Percentiles rank a stretch among this genome's conserved stretches.
Evolutionary conservation across 495 filamentous ascomycete genomes (phyloP).

Genomic region (Parathielavia hyrcaniae): DNA sequence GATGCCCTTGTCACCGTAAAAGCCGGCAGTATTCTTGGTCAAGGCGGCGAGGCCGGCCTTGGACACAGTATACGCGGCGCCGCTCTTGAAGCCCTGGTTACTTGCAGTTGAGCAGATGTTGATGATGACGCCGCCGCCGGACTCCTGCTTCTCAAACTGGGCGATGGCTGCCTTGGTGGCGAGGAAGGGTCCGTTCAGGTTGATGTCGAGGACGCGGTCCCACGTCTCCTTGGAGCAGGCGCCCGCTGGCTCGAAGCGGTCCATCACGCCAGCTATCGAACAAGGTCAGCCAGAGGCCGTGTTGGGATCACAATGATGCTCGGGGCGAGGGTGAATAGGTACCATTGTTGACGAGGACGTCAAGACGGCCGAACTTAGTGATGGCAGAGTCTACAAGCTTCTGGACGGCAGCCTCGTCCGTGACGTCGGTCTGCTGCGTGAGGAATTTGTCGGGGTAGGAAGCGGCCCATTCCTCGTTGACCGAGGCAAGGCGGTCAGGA

Average conservation of each 20-base stretch:
- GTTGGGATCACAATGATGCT: too few relatives aligned
- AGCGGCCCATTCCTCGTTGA: constrained; percentile 27
- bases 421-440: constrained; percentile 32
- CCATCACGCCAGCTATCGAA: constrained; percentile 42
- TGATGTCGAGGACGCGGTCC: constrained; percentile 54
- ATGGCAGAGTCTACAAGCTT: constrained; percentile 32
- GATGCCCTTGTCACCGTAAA: constrained; percentile 53
- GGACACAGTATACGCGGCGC: constrained; percentile 51
- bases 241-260: constrained; percentile 51
- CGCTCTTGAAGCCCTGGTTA: constrained; percentile 32
- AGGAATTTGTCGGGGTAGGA: constrained; percentile 28
- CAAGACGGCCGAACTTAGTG: constrained; percentile 39
- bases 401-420: constrained; percentile 34
- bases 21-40: constrained; percentile 58
- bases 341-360: constrained; percentile 46
- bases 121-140: constrained; percentile 37
- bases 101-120: constrained; percentile 45
- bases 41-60: constrained; percentile 53
- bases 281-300: too few relatives aligned
- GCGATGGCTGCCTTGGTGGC: constrained; percentile 48
- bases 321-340: background rate
- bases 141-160: constrained; percentile 37
- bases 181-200: constrained; percentile 54
- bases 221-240: constrained; percentile 46
- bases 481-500: constrained; percentile 33